These are phyloP conservation scores for Triangularia setosa DNA, from an alignment of 2,329 filamentous ascomycete species.

Conservation along the genomic window DNA sequence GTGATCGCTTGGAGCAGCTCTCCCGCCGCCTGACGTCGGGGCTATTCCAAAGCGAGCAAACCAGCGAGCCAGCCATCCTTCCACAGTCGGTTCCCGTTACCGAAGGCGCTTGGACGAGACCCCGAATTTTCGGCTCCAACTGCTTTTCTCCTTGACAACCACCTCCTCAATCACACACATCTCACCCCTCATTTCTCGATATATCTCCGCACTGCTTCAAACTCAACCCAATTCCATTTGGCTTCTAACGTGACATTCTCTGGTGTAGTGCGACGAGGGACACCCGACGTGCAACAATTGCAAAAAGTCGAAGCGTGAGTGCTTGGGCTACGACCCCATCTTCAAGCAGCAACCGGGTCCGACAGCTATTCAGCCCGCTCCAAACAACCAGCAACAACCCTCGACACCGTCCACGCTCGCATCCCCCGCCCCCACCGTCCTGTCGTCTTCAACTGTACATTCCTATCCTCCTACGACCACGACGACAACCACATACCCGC, in stretches of 20 bases:
- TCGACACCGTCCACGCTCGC: constrained; percentile 31
- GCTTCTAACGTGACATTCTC: constrained; percentile 14
- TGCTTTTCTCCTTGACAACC: neutral
- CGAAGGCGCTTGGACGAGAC: constrained; percentile 1
- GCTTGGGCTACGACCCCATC: constrained; percentile 80
- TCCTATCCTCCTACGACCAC: constrained; percentile 38
- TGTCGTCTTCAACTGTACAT: constrained; percentile 28
- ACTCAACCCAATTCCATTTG: neutral
- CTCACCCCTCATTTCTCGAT: neutral
- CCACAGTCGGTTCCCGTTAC: constrained; percentile 12
- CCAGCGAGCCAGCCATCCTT: constrained; percentile 12
- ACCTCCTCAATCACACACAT: neutral
- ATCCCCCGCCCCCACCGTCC: constrained; percentile 32
- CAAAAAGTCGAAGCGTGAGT: constrained; percentile 84
- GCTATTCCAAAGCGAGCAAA: constrained; percentile 28
- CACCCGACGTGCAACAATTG: constrained; percentile 90
- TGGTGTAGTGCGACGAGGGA: constrained; percentile 81
- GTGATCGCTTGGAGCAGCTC: constrained; percentile 33
- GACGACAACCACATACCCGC: constrained; percentile 36
- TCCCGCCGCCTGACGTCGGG: constrained; percentile 23
- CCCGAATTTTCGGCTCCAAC: constrained; percentile 8
- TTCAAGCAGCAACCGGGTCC: constrained; percentile 73
- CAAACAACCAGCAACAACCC: constrained; percentile 35
- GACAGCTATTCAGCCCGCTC: constrained; percentile 67
- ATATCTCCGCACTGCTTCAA: neutral